Percentiles rank a stretch among this genome's conserved stretches.
Evolutionary conservation across 495 filamentous ascomycete genomes (phyloP).

Genomic region (Bathelium albidoporum): DNA sequence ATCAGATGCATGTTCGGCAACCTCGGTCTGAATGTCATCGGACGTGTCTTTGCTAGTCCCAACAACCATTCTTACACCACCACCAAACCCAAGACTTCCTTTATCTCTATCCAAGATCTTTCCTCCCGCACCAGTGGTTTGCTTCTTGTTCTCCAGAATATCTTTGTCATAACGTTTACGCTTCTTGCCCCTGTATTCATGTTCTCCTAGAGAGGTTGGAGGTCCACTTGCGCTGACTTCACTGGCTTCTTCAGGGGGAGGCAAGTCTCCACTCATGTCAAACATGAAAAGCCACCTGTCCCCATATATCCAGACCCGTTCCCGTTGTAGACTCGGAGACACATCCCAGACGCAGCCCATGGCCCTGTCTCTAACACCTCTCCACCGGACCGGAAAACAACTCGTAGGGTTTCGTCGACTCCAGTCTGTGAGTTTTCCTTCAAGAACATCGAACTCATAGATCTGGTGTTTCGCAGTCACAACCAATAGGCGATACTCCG

Average conservation of each 20-base stretch:
- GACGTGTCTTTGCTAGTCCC: slow-evolving; percentile 32
- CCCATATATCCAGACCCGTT: slow-evolving; percentile 80
- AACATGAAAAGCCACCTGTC: slow-evolving; percentile 86
- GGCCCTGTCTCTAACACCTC: slow-evolving; percentile 57
- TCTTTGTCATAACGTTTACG: slow-evolving; percentile 37
- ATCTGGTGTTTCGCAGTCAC: slow-evolving; percentile 68
- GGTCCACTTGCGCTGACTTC: slow-evolving; percentile 12
- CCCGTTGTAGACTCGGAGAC: slow-evolving; percentile 28
- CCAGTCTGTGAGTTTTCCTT: slow-evolving; percentile 72
- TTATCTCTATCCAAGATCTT: slow-evolving; percentile 47
- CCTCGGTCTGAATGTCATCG: slow-evolving; percentile 31
- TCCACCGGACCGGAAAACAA: slow-evolving; percentile 62
- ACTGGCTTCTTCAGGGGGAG: slow-evolving; percentile 18
- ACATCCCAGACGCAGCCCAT: slow-evolving; percentile 84
- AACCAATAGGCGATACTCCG: slow-evolving; percentile 56
- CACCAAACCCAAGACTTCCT: slow-evolving; percentile 42
- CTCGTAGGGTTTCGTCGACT: slow-evolving; percentile 69
- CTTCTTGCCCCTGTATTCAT: slow-evolving; percentile 5
- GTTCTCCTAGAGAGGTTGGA: slow-evolving; percentile 23
- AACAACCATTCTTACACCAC: slow-evolving; percentile 44
- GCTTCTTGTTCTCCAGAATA: slow-evolving; percentile 27
- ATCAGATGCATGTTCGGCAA: slow-evolving; percentile 5
- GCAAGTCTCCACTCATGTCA: slow-evolving; percentile 64
- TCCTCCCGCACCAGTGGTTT: slow-evolving; percentile 49
- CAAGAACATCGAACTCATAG: slow-evolving; percentile 62